Evolutionary conservation across 768 basidiomycete genomes (phyloP).

Genomic region (Mycena indigotica): DNA sequence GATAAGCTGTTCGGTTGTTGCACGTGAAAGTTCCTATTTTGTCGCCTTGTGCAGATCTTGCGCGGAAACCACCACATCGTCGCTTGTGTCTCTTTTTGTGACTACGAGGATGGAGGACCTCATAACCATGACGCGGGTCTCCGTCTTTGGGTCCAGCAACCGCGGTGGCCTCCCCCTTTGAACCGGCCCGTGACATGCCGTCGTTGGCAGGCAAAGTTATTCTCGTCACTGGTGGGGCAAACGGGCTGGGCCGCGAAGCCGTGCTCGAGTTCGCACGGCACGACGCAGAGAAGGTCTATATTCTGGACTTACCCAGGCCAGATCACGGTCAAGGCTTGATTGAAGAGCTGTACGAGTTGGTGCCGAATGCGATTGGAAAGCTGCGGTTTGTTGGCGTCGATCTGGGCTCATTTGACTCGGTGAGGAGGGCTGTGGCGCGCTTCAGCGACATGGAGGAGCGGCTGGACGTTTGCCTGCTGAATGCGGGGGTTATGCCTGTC

Average conservation of each 20-base stretch:
- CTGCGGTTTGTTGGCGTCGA: not conserved
- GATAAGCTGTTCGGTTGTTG: no score
- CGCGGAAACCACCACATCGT: no score
- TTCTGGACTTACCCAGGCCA: not conserved
- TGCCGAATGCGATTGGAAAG: not conserved
- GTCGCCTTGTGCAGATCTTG: no score
- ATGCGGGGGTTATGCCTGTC: slow-evolving; percentile 1
- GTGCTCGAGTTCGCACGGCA: not conserved
- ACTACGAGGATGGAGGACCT: no score
- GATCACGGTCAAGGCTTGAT: not conserved
- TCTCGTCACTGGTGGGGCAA: not conserved
- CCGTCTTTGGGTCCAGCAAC: not conserved
- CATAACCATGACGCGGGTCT: not conserved
- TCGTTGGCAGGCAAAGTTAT: not conserved
- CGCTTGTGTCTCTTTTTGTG: no score
- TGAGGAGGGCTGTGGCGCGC: not conserved
- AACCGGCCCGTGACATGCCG: not conserved
- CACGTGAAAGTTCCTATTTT: no score
- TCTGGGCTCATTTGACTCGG: not conserved
- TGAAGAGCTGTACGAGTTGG: not conserved
- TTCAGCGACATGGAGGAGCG: not conserved
- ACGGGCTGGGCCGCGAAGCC: not conserved
- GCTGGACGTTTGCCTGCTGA: not conserved
- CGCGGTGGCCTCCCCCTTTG: not conserved
- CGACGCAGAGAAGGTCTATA: not conserved